Evolutionary conservation across 176 grass and related monocot species (phyloP).

Genomic region (barley (Hordeum vulgare)): MorexV3_pseudomolecules_assembly NC_058522.1:568702241-568702740

Average conservation of each 20-base stretch:
- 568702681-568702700: constrained; percentile 97
- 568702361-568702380: neutral
- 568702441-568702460: neutral
- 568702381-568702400: neutral
- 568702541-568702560: neutral
- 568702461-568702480: constrained; percentile 1
- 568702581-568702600: constrained; percentile 22
- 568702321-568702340: neutral
- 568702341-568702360: neutral
- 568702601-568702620: constrained; percentile 43
- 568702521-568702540: neutral
- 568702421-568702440: neutral
- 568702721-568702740: constrained; percentile 76
- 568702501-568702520: neutral
- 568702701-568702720: constrained; percentile 81
- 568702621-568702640: constrained; percentile 32
- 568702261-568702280: neutral
- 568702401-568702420: neutral
- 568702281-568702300: neutral
- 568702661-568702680: constrained; percentile 94
- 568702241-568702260: neutral
- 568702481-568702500: neutral
- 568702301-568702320: neutral
- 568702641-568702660: constrained; percentile 59
- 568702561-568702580: neutral